A percentile compares a stretch with the other conserved stretches of the same genome.
phyloP scores from a whole-genome alignment of 176 grass and related monocot genomes.

The Rhynchospora breviuscula region DNA sequence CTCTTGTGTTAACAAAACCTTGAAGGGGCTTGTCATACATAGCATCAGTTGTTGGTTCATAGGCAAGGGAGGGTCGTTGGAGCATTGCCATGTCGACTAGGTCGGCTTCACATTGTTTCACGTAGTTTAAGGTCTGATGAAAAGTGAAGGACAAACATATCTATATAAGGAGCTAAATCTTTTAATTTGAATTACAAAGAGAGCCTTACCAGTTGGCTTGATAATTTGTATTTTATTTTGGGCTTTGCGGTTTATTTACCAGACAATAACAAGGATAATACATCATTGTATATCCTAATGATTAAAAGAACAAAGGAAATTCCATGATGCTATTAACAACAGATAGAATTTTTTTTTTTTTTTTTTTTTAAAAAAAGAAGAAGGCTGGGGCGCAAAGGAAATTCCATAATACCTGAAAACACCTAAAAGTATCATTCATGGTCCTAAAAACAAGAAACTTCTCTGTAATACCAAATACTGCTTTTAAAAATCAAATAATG shows the following conservation, averaged over 20 bases:
- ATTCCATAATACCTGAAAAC: not conserved
- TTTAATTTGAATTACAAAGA: constrained; percentile 2
- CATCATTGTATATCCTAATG: not conserved
- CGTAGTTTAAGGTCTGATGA: constrained; percentile 53
- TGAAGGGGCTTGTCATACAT: constrained; percentile 67
- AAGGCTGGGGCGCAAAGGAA: not conserved
- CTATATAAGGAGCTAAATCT: not conserved
- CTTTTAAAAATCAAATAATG: not conserved
- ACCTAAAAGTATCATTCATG: not conserved
- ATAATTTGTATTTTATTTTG: not conserved
- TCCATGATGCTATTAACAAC: not conserved
- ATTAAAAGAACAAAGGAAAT: not conserved
- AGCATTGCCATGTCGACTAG: constrained; percentile 67
- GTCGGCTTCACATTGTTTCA: constrained; percentile 88
- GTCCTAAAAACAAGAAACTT: not conserved
- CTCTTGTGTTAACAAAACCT: constrained; percentile 61
- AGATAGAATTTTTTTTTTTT: not conserved
- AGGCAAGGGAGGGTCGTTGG: constrained; percentile 50
- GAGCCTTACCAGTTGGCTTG: not conserved
- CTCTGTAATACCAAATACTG: not conserved
- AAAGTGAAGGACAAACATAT: not conserved
- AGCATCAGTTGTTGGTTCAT: constrained; percentile 66
- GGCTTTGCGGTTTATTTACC: not conserved
- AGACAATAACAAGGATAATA: not conserved
- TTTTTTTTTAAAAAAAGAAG: not conserved